Percentiles rank a stretch among this genome's conserved stretches.
Evolutionary conservation across 2,329 filamentous ascomycete genomes (phyloP).

Genomic region (Pseudogymnoascus sp.): DNA sequence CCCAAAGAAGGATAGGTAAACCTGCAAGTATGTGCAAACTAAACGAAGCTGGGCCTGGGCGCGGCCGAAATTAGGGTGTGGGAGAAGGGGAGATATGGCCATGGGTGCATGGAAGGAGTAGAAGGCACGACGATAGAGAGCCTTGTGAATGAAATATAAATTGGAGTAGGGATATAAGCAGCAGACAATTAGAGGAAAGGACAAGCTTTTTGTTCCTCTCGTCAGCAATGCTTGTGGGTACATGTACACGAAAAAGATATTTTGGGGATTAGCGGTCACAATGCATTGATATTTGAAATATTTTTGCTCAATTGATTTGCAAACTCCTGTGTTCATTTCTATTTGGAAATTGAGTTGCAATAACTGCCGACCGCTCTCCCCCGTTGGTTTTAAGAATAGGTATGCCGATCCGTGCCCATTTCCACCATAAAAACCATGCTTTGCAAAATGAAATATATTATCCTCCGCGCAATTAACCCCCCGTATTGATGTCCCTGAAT

Average conservation of each 20-base stretch:
- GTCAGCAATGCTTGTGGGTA: constrained; percentile 5
- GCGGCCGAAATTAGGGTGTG: not conserved
- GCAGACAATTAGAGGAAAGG: not conserved
- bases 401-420: not conserved
- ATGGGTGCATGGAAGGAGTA: not conserved
- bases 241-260: constrained; percentile 1
- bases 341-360: not conserved
- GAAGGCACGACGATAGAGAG: not conserved
- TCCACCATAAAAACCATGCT: not conserved
- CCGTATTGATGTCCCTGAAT: not conserved
- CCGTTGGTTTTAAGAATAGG: not conserved
- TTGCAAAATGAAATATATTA: not conserved
- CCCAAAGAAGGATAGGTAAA: constrained; percentile 45
- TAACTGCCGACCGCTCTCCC: not conserved
- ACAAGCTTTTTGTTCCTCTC: not conserved
- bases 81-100: not conserved
- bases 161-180: constrained; percentile 2
- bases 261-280: constrained; percentile 1
- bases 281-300: not conserved
- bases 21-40: not conserved
- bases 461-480: not conserved
- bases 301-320: not conserved
- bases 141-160: not conserved
- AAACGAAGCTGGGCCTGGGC: not conserved
- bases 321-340: not conserved